phyloP scores from a whole-genome alignment of 768 basidiomycete genomes.

The Kwoniella shandongensis region DNA sequence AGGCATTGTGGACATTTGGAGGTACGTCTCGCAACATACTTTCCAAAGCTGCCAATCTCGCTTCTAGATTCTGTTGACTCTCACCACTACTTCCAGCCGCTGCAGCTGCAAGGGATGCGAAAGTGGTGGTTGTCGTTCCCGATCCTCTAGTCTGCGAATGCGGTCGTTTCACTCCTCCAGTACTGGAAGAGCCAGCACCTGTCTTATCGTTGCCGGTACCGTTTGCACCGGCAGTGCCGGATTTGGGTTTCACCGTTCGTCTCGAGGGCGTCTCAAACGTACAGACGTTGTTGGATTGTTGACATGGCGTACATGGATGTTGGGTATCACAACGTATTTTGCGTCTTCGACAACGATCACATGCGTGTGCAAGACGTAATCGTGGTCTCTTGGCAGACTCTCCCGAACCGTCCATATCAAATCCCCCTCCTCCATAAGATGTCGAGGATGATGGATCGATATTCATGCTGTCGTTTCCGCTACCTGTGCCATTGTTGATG shows the following conservation, averaged over 20 bases:
- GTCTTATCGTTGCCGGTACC: conserved; percentile 3
- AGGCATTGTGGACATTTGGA: conserved; percentile 53
- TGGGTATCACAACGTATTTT: conserved; percentile 53
- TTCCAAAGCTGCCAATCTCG: conserved; percentile 52
- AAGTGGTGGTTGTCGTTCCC: no score
- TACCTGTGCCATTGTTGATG: neutral
- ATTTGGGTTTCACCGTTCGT: conserved; percentile 42
- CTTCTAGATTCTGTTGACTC: conserved; percentile 40
- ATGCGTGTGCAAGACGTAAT: conserved; percentile 47
- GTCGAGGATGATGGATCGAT: neutral
- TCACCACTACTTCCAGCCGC: conserved; percentile 2
- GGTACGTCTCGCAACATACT: conserved; percentile 54
- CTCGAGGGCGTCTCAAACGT: conserved; percentile 54
- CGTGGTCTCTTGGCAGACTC: conserved; percentile 43
- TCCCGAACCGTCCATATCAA: conserved; percentile 7
- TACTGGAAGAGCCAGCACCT: conserved; percentile 8
- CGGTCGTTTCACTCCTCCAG: conserved; percentile 26
- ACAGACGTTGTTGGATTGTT: conserved; percentile 48
- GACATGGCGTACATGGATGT: conserved; percentile 53
- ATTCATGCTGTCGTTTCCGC: conserved; percentile 3
- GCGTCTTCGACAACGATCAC: conserved; percentile 43
- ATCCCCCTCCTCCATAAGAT: neutral
- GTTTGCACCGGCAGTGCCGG: conserved; percentile 14
- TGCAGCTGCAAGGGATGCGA: conserved; percentile 1
- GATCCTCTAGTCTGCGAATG: conserved; percentile 21